Percentiles rank a stretch among this genome's conserved stretches.
phyloP scores from a whole-genome alignment of 345 rosid genomes.

The Raphanus sativus region DNA sequence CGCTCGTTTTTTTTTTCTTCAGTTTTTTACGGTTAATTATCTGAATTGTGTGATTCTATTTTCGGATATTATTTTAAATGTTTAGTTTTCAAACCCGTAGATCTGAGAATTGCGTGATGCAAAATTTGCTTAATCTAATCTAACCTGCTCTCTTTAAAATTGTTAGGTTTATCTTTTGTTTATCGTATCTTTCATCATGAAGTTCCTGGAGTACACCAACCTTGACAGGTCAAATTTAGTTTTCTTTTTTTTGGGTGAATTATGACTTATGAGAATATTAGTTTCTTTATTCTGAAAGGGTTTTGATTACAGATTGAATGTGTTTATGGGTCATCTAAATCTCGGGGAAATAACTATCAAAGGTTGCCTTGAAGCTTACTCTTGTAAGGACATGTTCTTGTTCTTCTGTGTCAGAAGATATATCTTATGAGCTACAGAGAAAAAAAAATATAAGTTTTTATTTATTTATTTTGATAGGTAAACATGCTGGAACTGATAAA shows the following conservation, averaged over 20 bases:
- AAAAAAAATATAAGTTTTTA: neutral
- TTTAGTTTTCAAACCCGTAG: neutral
- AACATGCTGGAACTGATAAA: constrained; percentile 87
- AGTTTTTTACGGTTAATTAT: neutral
- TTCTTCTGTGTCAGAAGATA: neutral
- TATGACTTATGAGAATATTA: neutral
- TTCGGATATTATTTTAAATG: neutral
- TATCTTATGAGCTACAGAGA: neutral
- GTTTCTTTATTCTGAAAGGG: neutral
- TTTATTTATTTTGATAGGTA: constrained; percentile 50
- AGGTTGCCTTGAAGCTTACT: constrained; percentile 82
- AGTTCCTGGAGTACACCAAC: constrained; percentile 87
- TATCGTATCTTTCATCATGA: constrained; percentile 44
- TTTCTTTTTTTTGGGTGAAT: neutral
- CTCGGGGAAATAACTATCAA: constrained; percentile 77
- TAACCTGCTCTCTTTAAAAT: neutral
- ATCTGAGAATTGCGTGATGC: constrained; percentile 7
- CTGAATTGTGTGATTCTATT: neutral
- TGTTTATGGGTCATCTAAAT: constrained; percentile 63
- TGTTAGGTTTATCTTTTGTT: neutral
- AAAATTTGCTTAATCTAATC: constrained; percentile 13
- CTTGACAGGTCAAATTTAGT: constrained; percentile 34
- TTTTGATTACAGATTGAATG: constrained; percentile 56
- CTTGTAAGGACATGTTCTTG: constrained; percentile 58
- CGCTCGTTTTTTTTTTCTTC: constrained; percentile 14